Percentiles rank a stretch among this genome's conserved stretches.
Conservation (phyloP, 2,329 filamentous ascomycete species). For the Monilinia fructigena region DNA sequence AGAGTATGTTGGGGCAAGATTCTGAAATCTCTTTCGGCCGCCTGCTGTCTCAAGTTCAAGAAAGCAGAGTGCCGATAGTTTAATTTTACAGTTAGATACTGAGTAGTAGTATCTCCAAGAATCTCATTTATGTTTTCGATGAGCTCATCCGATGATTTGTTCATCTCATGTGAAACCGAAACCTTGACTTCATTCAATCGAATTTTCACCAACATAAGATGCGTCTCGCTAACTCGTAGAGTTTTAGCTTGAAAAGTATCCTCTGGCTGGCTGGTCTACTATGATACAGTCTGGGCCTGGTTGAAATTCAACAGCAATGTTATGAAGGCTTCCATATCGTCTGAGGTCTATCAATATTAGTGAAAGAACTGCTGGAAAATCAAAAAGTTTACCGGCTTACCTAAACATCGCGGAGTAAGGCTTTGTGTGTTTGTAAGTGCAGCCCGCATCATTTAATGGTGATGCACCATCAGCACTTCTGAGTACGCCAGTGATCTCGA, state of each 20-base stretch:
- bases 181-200: slow-evolving; percentile 29
- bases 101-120: slow-evolving; percentile 49
- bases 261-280: slow-evolving; percentile 36
- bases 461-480: slow-evolving; percentile 29
- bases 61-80: slow-evolving; percentile 59
- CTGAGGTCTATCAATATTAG: slow-evolving; percentile 25
- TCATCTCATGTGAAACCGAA: slow-evolving; percentile 37
- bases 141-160: slow-evolving; percentile 51
- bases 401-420: slow-evolving; percentile 15
- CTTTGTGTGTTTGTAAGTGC: slow-evolving; percentile 4
- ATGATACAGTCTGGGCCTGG: slow-evolving; percentile 34
- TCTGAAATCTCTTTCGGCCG: slow-evolving; percentile 35
- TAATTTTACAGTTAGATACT: slow-evolving; percentile 53
- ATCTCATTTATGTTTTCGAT: slow-evolving; percentile 59
- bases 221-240: slow-evolving; percentile 34
- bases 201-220: slow-evolving; percentile 38
- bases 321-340: slow-evolving; percentile 36
- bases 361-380: neutral
- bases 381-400: neutral
- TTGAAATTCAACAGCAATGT: slow-evolving; percentile 35
- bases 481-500: slow-evolving; percentile 40
- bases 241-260: slow-evolving; percentile 33
- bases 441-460: slow-evolving; percentile 12
- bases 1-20: slow-evolving; percentile 47
- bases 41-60: slow-evolving; percentile 20